Percentiles rank a stretch among this genome's conserved stretches.
Conservation (phyloP, 495 filamentous ascomycete genomes). For the Trichoderma erinaceum region DNA sequence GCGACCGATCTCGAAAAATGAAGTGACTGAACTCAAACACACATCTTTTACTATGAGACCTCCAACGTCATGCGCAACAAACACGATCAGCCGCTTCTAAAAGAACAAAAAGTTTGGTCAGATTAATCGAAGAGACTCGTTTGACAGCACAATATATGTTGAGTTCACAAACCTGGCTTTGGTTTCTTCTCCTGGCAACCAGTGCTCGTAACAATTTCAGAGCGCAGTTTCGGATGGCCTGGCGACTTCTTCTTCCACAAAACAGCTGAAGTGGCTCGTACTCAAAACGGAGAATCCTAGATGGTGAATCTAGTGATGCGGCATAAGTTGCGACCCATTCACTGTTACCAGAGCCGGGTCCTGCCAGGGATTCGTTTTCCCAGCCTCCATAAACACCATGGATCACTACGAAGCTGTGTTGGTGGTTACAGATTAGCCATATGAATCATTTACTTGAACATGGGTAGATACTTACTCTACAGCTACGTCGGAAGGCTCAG, state of each 20-base stretch:
- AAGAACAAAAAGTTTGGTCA: neutral
- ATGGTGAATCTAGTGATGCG: neutral
- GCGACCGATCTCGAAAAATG: neutral
- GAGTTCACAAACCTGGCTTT: neutral
- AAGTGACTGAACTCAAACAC: neutral
- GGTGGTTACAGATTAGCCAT: no score
- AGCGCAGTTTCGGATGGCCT: constrained; percentile 17
- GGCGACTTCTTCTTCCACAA: constrained; percentile 12
- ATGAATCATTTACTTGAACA: neutral
- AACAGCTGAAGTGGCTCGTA: constrained; percentile 16
- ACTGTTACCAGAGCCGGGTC: constrained; percentile 9
- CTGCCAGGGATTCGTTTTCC: constrained; percentile 13
- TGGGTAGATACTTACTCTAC: neutral
- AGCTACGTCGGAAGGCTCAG: neutral
- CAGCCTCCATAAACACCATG: constrained; percentile 18
- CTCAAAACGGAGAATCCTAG: constrained; percentile 15
- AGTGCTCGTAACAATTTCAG: constrained; percentile 17
- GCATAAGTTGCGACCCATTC: neutral
- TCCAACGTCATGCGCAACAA: constrained; percentile 23
- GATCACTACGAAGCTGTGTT: constrained; percentile 14
- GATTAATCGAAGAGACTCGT: neutral
- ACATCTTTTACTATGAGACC: constrained; percentile 23
- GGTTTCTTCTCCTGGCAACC: constrained; percentile 8
- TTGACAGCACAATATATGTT: neutral
- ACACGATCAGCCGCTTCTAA: constrained; percentile 19